phyloP scores from a whole-genome alignment of 176 grass and related monocot genomes.

The barley (Hordeum vulgare) region MorexV3_pseudomolecules_assembly NC_058524.1:482651568-482652067 shows the following conservation, averaged over 20 bases:
- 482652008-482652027: background rate
- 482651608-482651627: background rate
- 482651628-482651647: background rate
- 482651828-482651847: background rate
- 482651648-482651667: background rate
- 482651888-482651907: background rate
- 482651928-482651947: background rate
- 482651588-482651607: constrained; percentile 34
- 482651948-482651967: background rate
- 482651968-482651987: background rate
- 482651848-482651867: background rate
- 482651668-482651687: background rate
- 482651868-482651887: background rate
- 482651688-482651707: constrained; percentile 15
- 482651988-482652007: constrained; percentile 4
- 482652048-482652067: constrained; percentile 42
- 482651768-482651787: constrained; percentile 12
- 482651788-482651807: background rate
- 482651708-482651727: constrained; percentile 10
- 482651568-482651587: background rate
- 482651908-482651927: background rate
- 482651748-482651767: constrained; percentile 10
- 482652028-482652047: constrained; percentile 26
- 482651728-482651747: constrained; percentile 30
- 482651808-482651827: background rate